Evolutionary conservation across 2,329 filamentous ascomycete genomes (phyloP).

Genomic region (Penicillium oxalicum): DNA sequence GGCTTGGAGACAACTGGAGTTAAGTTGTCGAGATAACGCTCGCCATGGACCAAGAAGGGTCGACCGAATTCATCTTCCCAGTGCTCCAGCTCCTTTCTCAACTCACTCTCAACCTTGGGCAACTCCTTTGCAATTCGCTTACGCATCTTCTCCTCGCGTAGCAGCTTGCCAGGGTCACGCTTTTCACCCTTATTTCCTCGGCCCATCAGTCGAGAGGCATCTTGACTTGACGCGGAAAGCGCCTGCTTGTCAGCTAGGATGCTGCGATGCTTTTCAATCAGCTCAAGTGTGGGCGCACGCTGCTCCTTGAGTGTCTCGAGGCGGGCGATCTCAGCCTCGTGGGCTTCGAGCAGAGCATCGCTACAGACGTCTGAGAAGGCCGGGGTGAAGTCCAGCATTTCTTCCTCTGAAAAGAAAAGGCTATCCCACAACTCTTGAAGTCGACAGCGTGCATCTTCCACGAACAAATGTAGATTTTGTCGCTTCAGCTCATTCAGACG

Average conservation of each 20-base stretch:
- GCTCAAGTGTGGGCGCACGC: conserved; percentile 71
- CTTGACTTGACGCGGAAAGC: conserved; percentile 82
- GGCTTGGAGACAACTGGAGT: conserved; percentile 62
- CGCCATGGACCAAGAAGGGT: conserved; percentile 87
- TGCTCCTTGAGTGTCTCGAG: conserved; percentile 80
- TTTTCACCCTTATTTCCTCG: conserved; percentile 80
- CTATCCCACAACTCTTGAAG: conserved; percentile 93
- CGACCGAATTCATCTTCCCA: conserved; percentile 95
- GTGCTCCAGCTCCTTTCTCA: conserved; percentile 70
- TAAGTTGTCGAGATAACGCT: conserved; percentile 83
- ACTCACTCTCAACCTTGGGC: conserved; percentile 80
- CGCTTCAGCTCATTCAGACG: conserved; percentile 87
- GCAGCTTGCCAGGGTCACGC: conserved; percentile 85
- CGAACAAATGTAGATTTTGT: conserved; percentile 91
- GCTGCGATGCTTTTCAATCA: conserved; percentile 76
- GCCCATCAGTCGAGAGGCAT: conserved; percentile 86
- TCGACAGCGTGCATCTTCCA: conserved; percentile 85
- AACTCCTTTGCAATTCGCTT: conserved; percentile 95
- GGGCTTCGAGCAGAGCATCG: conserved; percentile 87
- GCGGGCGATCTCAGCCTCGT: conserved; percentile 82
- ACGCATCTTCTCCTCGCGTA: conserved; percentile 96
- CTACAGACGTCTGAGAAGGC: conserved; percentile 97
- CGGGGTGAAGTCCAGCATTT: conserved; percentile 97
- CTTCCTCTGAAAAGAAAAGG: conserved; percentile 91
- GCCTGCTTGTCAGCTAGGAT: conserved; percentile 83